phyloP scores from a whole-genome alignment of 345 rosid genomes.

The Lepidium didymum region DNA sequence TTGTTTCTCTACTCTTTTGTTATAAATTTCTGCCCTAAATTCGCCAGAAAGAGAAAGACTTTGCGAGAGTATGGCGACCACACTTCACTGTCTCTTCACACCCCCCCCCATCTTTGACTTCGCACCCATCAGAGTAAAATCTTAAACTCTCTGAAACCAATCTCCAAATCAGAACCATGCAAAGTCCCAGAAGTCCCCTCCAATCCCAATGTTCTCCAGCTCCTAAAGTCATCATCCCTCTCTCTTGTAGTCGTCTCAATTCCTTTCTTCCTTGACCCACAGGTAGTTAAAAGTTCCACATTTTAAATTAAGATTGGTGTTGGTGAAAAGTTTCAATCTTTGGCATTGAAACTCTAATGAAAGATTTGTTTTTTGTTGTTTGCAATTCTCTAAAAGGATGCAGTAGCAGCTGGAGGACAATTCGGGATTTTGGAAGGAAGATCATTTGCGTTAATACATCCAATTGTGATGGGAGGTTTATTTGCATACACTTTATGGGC shows the following conservation, averaged over 20 bases:
- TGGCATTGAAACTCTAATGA: background rate
- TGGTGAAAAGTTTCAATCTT: background rate
- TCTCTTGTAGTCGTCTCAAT: conserved; percentile 47
- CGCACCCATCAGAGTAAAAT: conserved; percentile 14
- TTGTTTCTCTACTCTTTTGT: background rate
- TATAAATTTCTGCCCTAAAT: background rate
- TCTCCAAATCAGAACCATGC: conserved; percentile 6
- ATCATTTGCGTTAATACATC: conserved; percentile 60
- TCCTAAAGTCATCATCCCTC: conserved; percentile 40
- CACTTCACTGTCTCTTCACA: conserved; percentile 44
- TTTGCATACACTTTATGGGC: too few relatives aligned
- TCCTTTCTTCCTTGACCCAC: conserved; percentile 51
- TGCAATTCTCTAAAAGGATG: conserved; percentile 41
- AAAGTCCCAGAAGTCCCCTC: conserved; percentile 8
- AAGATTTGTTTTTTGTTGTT: too few relatives aligned
- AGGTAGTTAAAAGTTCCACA: conserved; percentile 28
- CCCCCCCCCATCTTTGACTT: conserved; percentile 31
- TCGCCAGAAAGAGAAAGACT: background rate
- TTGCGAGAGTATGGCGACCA: conserved; percentile 51
- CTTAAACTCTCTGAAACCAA: conserved; percentile 14
- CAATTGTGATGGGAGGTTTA: conserved; percentile 49
- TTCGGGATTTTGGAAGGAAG: conserved; percentile 82
- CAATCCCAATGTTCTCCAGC: conserved; percentile 17
- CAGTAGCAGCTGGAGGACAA: conserved; percentile 62
- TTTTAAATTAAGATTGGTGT: background rate